A percentile compares a stretch with the other conserved stretches of the same genome.
These are phyloP conservation scores for Fusarium sulawesiense DNA, from an alignment of 2,329 filamentous ascomycete species.

Conservation along the genomic window DNA sequence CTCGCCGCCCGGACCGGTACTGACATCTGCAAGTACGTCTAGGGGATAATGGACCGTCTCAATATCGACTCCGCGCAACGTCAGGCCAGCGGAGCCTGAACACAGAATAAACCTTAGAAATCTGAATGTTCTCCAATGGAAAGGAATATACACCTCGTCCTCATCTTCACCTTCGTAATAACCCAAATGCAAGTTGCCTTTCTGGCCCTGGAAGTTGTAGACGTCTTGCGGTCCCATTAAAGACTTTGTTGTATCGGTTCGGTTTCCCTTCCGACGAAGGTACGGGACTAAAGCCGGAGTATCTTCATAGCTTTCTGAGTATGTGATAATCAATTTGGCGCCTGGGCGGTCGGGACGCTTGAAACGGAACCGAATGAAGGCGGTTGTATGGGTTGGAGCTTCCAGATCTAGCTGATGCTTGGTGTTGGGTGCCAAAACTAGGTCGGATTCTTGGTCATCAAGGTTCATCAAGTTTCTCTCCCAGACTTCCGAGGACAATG, in stretches of 20 bases:
- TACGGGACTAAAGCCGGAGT: not conserved
- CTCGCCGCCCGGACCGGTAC: too few species aligned
- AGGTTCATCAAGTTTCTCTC: not conserved
- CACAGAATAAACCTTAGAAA: not conserved
- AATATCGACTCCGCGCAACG: not conserved
- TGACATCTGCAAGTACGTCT: fast-evolving
- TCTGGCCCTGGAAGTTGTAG: not conserved
- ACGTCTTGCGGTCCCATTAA: not conserved
- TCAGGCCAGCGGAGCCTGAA: not conserved
- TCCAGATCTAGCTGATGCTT: not conserved
- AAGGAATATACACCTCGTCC: not conserved
- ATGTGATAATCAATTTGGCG: not conserved
- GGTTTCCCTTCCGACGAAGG: not conserved
- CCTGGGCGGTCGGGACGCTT: not conserved
- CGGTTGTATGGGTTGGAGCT: not conserved
- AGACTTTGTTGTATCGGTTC: not conserved
- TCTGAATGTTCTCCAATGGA: not conserved
- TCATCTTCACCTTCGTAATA: not conserved
- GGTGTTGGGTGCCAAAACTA: not conserved
- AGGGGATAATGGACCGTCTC: not conserved
- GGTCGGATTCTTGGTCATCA: fast-evolving
- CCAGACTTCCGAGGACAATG: not conserved
- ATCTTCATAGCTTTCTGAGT: not conserved
- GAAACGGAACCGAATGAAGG: not conserved
- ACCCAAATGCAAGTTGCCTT: fast-evolving